Evolutionary conservation across 2,329 filamentous ascomycete species (phyloP).

Genomic region (Neonectria punicea): DNA sequence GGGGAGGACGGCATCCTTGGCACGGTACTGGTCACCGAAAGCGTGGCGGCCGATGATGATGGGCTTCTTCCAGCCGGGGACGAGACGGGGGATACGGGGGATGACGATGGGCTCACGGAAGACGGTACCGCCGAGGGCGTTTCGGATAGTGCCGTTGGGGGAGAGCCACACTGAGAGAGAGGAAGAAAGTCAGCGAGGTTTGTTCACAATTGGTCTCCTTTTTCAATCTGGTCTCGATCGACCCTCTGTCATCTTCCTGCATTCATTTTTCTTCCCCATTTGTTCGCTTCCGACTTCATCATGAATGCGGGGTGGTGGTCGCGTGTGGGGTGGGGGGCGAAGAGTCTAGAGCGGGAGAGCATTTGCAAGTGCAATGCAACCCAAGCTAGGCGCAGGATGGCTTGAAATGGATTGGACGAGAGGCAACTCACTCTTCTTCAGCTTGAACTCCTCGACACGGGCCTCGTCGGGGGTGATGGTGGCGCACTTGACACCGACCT

Average conservation of each 20-base stretch:
- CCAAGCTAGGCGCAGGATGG: conserved; percentile 8
- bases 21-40: conserved; percentile 98
- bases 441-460: conserved; percentile 95
- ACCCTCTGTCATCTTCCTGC: conserved; percentile 2
- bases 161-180: conserved; percentile 88
- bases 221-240: conserved; percentile 8
- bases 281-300: conserved; percentile 21
- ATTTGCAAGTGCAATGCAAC: conserved; percentile 31
- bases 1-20: conserved; percentile 87
- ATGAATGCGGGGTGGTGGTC: conserved; percentile 36
- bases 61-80: conserved; percentile 97
- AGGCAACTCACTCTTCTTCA: conserved; percentile 86
- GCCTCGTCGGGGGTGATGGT: conserved; percentile 99
- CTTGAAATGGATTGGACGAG: conserved; percentile 1
- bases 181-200: conserved; percentile 33
- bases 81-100: conserved; percentile 88
- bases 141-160: conserved; percentile 90
- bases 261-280: conserved; percentile 25
- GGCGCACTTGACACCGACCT: conserved; percentile 98
- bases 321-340: neutral
- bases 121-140: conserved; percentile 87
- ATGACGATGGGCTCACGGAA: conserved; percentile 99
- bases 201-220: conserved; percentile 12
- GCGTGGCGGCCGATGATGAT: conserved; percentile 99
- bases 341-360: neutral